Conservation (phyloP, 73 alveolate species). For the Blepharisma japonicum region DNA sequence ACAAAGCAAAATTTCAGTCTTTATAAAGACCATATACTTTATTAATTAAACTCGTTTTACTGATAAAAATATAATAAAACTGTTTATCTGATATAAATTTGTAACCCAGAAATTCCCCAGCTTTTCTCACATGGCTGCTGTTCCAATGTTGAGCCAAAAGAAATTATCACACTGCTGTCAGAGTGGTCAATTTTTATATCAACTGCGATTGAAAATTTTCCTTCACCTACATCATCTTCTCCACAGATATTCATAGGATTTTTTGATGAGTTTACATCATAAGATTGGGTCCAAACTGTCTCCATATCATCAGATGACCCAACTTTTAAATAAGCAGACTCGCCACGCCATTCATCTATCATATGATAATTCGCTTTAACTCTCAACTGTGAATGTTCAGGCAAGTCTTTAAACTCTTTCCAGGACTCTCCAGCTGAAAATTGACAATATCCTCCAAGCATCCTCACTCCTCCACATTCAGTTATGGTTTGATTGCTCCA, state of each 20-base stretch:
- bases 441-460: constrained; percentile 80
- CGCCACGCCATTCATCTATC: constrained; percentile 82
- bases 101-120: constrained; percentile 63
- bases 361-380: constrained; percentile 69
- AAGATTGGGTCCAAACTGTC: constrained; percentile 66
- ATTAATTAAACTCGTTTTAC: background rate
- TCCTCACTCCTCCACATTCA: constrained; percentile 55
- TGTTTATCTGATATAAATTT: constrained; percentile 49
- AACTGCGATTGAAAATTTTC: constrained; percentile 49
- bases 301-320: constrained; percentile 50
- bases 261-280: constrained; percentile 48
- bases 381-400: constrained; percentile 55
- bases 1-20: background rate
- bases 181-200: constrained; percentile 55
- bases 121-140: constrained; percentile 67
- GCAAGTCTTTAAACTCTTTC: constrained; percentile 54
- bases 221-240: constrained; percentile 49
- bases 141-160: constrained; percentile 59
- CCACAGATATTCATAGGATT: constrained; percentile 75
- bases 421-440: constrained; percentile 55
- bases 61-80: no score
- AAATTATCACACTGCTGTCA: constrained; percentile 37
- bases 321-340: constrained; percentile 61
- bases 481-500: constrained; percentile 56
- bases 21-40: background rate